Evolutionary conservation across 192 early-diverging fungal species (phyloP), one percentile per base, ranked within the genome.

Genomic region (Coemansia sp.): DNA sequence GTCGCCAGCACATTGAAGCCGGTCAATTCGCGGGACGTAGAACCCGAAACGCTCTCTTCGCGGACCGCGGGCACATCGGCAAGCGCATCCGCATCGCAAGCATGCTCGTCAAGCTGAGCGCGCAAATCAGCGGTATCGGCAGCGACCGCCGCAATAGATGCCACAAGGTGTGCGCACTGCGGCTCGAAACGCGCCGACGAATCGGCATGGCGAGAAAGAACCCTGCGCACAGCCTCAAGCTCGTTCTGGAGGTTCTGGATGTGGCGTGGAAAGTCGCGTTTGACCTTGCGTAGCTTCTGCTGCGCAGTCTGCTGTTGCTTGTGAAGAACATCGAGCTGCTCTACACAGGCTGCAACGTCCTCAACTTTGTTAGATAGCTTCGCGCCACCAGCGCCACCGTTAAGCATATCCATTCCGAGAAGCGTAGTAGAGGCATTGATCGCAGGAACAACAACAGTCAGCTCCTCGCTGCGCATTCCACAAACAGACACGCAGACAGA

Each of bases 391-490:
- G 15, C 14, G 19, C 19, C n/a, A 3, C 46, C 15, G 7, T 25
- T 22, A 10, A 20, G 20, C 2, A 13, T 7, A 25, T 52, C 6
- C 20, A 7, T 52, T 52, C 23, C 49, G 23, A 25, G 10, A 9
- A 52, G 22, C 7, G 49, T 20, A 20, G 33, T 43, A 8, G 49
- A 25, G 13, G 23, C 49, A 52, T 52, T 22, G 22, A 11, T 25
- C 1, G 49, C 49, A 11, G 63, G 62, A 49, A 60, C 36, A 14
- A 57, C 62, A 34, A 81, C 66, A 14, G n/a, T 19, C 25, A 81
- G 63, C 25, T 75, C 73, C 25, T 74, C 69, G 60, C 78, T 81
- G 56, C 73, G 69, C 73, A 81, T 61, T 5, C 78, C 73, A 25
- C 69, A 75, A 2, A 81, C 41, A 0, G 73, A 19, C 17, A 81